These are phyloP conservation scores for Scheffersomyces stipitis DNA, from an alignment of 805 yeast species.

Conservation along the genomic window DNA sequence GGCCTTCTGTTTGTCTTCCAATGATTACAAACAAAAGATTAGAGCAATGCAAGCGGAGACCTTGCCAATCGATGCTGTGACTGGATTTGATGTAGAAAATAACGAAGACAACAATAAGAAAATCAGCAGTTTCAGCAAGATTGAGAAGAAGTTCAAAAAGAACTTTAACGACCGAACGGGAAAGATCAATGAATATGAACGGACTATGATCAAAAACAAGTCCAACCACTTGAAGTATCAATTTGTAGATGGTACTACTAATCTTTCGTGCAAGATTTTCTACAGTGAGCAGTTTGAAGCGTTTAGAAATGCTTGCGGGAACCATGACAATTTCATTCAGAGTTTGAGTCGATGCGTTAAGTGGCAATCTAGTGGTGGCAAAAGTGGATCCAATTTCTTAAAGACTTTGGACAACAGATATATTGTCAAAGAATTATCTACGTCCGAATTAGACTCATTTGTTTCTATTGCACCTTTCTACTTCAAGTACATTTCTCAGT, in stretches of 20 bases:
- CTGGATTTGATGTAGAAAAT: conserved; percentile 20
- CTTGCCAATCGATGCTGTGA: conserved; percentile 8
- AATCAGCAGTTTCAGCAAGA: conserved; percentile 35
- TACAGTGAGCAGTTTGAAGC: conserved; percentile 98
- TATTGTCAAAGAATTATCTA: conserved; percentile 84
- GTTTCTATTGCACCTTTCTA: conserved; percentile 95
- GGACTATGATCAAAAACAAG: conserved; percentile 72
- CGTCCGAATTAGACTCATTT: conserved; percentile 88
- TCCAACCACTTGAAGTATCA: conserved; percentile 92
- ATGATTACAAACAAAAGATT: conserved; percentile 74
- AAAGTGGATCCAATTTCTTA: conserved; percentile 90
- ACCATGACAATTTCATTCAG: conserved; percentile 73
- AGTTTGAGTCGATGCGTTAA: conserved; percentile 90
- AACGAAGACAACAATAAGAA: conserved; percentile 34
- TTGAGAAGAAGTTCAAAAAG: conserved; percentile 42
- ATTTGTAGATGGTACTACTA: conserved; percentile 77
- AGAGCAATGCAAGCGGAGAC: conserved; percentile 31
- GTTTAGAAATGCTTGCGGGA: conserved; percentile 79
- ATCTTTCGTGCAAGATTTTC: conserved; percentile 87
- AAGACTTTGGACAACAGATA: conserved; percentile 90
- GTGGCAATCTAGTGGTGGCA: conserved; percentile 97
- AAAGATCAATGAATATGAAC: conserved; percentile 48
- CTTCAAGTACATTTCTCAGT: conserved; percentile 94
- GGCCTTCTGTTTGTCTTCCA: conserved; percentile 85
- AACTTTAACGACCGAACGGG: conserved; percentile 21